Base-by-base conservation (phyloP, 345 rosid species). In the Citrus unshiu region DNA sequence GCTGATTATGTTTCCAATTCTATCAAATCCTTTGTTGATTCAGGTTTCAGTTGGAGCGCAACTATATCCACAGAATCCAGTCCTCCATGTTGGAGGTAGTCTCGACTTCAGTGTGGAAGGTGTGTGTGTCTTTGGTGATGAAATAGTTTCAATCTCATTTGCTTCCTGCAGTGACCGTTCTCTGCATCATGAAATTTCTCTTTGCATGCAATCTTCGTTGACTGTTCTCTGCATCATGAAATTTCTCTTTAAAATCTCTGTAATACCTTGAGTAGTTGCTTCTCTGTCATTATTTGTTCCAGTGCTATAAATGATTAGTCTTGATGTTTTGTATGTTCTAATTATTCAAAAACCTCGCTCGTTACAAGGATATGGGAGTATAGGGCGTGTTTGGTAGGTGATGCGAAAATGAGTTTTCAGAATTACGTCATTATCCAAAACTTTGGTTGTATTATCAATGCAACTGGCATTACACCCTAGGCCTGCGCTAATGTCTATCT, bases 31-130 rank as follows among this genome's bases (percentile, higher is more conserved):
- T 77, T 57, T 74, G 73, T 78, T 73, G 85, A 75, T 74, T 63
- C 92, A 93, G 98, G 84, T 95, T 83, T 93, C 94, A 73, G 98
- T 93, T 80, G 98, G 98, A 77, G 92, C 95, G 16, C 88, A 88
- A 71, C 64, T 95, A 69, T 81, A 77, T 88, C 98, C 97, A 65
- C 94, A 82, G 82, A 91, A 87, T 78, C 93, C 97, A 10, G 86
- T 90, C 62, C 77, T 92, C 49, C 88, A 62, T 72, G 76, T 81
- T 64, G 98, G 98, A 78, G 86, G 79, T 76, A 54, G 75, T 43
- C 82, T 95, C 69, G 83, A 85, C 82, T 90, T 93, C 84, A 86
- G 86, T 78, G 68, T 95, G 61, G 69, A 80, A 86, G 98, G 98
- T 95, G 58, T 56, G 98, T 95, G 58, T 56, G 82, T 81, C 37